phyloP scores from a whole-genome alignment of 169 alveolate species.

The Plasmodium coatneyi region DNA sequence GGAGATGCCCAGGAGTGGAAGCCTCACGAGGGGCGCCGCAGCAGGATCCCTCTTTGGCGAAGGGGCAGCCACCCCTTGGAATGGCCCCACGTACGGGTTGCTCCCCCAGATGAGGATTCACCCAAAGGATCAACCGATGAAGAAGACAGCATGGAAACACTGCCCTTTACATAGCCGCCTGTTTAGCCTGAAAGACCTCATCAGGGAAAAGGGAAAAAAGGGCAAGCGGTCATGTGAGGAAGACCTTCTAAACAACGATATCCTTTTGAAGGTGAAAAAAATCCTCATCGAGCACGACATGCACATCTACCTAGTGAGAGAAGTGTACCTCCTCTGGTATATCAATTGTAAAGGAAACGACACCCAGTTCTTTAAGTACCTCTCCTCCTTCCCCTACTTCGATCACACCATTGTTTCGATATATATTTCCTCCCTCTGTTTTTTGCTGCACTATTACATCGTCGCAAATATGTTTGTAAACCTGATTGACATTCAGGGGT shows the following conservation, averaged over 20 bases:
- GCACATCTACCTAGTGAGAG: constrained; percentile 48
- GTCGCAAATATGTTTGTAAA: constrained; percentile 29
- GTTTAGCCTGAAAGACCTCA: constrained; percentile 12
- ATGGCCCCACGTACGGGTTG: neutral
- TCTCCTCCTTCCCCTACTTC: constrained; percentile 43
- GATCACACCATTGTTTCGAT: constrained; percentile 37
- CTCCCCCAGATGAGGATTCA: neutral
- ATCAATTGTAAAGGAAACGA: constrained; percentile 22
- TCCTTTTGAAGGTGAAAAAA: constrained; percentile 27
- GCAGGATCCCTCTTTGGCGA: neutral
- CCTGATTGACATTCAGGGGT: constrained; percentile 23
- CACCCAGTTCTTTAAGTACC: constrained; percentile 14
- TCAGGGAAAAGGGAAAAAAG: constrained; percentile 8
- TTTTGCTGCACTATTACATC: constrained; percentile 36
- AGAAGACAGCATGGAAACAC: neutral
- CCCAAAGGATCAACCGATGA: neutral
- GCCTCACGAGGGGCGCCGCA: neutral
- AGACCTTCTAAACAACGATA: constrained; percentile 4
- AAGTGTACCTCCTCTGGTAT: constrained; percentile 42
- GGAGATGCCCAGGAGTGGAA: neutral
- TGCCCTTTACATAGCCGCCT: neutral
- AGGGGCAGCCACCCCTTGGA: neutral
- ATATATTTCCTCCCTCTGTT: constrained; percentile 49
- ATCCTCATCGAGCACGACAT: constrained; percentile 31
- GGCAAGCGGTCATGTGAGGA: neutral